Percentiles rank a stretch among this genome's conserved stretches.
Evolutionary conservation across 148 eudicot species (phyloP).

Genomic region (Rhododendron kiyosumense): DNA sequence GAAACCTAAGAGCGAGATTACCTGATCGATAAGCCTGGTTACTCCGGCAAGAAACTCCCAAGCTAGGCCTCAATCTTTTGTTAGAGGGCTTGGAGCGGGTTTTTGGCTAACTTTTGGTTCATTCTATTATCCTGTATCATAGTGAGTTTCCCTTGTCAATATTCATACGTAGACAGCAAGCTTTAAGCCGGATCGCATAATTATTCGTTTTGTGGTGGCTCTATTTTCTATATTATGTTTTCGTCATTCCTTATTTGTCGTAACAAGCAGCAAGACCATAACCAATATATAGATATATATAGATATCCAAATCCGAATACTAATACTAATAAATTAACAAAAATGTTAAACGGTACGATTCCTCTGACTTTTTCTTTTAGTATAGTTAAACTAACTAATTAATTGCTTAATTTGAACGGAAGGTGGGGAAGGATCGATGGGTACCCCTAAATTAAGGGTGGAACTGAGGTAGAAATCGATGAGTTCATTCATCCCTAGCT

Average conservation of each 20-base stretch:
- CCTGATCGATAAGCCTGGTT: too few relatives aligned
- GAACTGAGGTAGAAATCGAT: conserved; percentile 7
- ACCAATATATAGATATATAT: background rate
- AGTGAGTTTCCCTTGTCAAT: background rate
- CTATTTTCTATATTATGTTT: too few relatives aligned
- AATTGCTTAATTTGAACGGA: background rate
- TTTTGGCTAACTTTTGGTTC: too few relatives aligned
- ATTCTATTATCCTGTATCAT: too few relatives aligned
- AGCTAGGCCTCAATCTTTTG: too few relatives aligned
- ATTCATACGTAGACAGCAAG: background rate
- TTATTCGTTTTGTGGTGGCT: background rate
- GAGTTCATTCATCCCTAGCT: conserved; percentile 1
- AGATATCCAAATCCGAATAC: background rate
- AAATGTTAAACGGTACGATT: background rate
- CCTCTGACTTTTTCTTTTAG: conserved; percentile 7
- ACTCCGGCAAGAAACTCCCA: too few relatives aligned
- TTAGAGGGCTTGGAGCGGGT: too few relatives aligned
- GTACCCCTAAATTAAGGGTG: background rate
- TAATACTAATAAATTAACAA: background rate
- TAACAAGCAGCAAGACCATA: background rate
- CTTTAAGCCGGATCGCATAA: background rate
- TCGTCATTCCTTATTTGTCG: background rate
- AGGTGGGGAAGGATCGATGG: background rate
- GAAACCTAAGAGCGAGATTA: too few relatives aligned
- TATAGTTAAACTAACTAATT: too few relatives aligned